phyloP scores from a whole-genome alignment of 2,329 filamentous ascomycete species.

The Fusarium gaditjirri region DNA sequence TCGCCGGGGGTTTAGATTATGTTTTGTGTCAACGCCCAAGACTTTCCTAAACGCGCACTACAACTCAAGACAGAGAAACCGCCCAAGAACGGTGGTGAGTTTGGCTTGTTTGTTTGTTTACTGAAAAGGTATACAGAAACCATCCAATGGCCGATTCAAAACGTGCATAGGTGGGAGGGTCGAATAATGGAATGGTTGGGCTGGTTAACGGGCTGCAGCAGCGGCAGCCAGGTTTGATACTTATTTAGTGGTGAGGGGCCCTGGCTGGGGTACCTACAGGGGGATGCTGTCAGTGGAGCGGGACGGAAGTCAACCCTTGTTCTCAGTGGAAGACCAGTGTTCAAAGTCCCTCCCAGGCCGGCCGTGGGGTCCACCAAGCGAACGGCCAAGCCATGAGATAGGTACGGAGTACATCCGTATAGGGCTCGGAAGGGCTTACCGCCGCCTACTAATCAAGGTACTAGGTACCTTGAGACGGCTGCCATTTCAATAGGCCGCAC shows the following conservation, averaged over 20 bases:
- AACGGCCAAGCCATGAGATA: constrained; percentile 18
- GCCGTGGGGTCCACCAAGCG: constrained; percentile 29
- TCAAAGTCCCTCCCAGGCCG: constrained; percentile 28
- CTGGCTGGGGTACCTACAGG: constrained; percentile 11
- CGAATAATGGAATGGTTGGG: constrained; percentile 19
- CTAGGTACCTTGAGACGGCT: constrained; percentile 14
- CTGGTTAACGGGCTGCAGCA: constrained; percentile 22
- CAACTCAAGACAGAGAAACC: background rate
- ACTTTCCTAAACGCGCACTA: constrained; percentile 15
- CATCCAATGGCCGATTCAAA: constrained; percentile 13
- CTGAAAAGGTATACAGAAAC: background rate
- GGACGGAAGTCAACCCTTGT: constrained; percentile 29
- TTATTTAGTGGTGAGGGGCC: constrained; percentile 25
- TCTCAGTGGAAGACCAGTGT: constrained; percentile 34
- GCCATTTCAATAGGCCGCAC: constrained; percentile 17
- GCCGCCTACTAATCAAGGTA: background rate
- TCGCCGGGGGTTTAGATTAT: background rate
- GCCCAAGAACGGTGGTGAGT: background rate
- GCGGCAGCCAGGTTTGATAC: constrained; percentile 4
- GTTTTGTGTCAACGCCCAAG: constrained; percentile 14
- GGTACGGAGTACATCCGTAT: constrained; percentile 26
- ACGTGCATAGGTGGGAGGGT: constrained; percentile 8
- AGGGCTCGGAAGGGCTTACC: background rate
- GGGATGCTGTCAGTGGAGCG: constrained; percentile 39
- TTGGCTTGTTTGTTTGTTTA: constrained; percentile 2